These are phyloP conservation scores for Celoporthe dispersa DNA, from an alignment of 2,329 filamentous ascomycete species.

Conservation along the genomic window DNA sequence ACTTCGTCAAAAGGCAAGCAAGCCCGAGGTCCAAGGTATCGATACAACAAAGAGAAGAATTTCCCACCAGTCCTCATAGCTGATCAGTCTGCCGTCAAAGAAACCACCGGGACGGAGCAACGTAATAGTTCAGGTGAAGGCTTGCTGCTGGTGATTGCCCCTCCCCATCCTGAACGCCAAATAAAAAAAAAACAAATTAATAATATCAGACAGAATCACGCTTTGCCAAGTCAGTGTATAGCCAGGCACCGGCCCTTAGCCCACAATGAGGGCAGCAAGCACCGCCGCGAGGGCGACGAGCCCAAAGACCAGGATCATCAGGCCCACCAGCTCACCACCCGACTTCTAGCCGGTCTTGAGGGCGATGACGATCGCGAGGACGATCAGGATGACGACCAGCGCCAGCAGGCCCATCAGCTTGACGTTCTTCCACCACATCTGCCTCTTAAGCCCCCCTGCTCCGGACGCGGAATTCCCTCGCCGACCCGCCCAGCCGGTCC, in stretches of 20 bases:
- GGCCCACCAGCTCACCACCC: conserved; percentile 2
- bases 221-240: neutral
- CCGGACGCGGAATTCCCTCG: conserved; percentile 86
- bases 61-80: neutral
- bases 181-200: neutral
- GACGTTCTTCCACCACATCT: conserved; percentile 99
- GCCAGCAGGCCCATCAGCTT: conserved; percentile 84
- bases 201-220: neutral
- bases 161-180: conserved; percentile 21
- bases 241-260: neutral
- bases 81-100: neutral
- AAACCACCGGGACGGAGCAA: neutral
- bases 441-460: conserved; percentile 83
- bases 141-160: neutral
- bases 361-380: conserved; percentile 59
- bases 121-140: neutral
- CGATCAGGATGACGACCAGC: conserved; percentile 67
- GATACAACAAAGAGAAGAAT: neutral
- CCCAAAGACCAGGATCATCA: conserved; percentile 19
- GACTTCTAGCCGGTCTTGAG: conserved; percentile 47
- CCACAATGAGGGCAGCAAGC: conserved; percentile 5
- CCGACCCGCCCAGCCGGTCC: conserved; percentile 84
- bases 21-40: neutral
- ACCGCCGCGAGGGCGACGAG: neutral
- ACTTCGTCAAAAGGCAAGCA: neutral